These are phyloP conservation scores for Lycium barbarum DNA, from an alignment of 257 asterid genomes.

Conservation along the genomic window DNA sequence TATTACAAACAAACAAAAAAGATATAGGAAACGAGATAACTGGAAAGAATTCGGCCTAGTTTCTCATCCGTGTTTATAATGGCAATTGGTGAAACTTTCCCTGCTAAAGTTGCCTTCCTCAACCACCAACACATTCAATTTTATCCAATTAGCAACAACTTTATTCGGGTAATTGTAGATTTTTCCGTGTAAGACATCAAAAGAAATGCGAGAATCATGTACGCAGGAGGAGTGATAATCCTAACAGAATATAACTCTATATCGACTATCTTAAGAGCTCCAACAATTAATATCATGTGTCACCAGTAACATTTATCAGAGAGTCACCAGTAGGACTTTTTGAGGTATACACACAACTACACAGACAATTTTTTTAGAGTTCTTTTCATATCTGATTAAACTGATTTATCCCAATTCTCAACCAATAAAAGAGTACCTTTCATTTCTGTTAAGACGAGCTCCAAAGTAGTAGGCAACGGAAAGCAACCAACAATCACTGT, in stretches of 20 bases:
- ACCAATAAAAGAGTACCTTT: conserved; percentile 51
- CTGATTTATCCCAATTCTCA: not conserved
- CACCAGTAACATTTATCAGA: conserved; percentile 9
- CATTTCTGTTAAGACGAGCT: conserved; percentile 81
- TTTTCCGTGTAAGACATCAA: not conserved
- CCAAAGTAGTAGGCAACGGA: conserved; percentile 89
- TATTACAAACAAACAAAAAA: not conserved
- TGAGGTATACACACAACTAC: not conserved
- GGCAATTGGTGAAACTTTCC: not conserved
- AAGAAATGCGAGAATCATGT: not conserved
- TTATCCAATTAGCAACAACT: not conserved
- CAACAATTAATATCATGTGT: not conserved
- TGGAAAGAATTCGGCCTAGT: not conserved
- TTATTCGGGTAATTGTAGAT: not conserved
- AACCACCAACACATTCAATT: not conserved
- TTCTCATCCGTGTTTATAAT: not conserved
- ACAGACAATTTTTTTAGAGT: not conserved
- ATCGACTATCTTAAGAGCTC: not conserved
- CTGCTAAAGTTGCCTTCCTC: not conserved
- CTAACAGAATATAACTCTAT: not conserved
- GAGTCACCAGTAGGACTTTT: not conserved
- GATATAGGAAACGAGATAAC: not conserved
- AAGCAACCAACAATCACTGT: conserved; percentile 94
- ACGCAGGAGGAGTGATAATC: not conserved
- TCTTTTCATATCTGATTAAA: not conserved